Evolutionary conservation across 192 early-diverging fungal genomes (phyloP).

Genomic region (Haplosporangium gracile): DNA sequence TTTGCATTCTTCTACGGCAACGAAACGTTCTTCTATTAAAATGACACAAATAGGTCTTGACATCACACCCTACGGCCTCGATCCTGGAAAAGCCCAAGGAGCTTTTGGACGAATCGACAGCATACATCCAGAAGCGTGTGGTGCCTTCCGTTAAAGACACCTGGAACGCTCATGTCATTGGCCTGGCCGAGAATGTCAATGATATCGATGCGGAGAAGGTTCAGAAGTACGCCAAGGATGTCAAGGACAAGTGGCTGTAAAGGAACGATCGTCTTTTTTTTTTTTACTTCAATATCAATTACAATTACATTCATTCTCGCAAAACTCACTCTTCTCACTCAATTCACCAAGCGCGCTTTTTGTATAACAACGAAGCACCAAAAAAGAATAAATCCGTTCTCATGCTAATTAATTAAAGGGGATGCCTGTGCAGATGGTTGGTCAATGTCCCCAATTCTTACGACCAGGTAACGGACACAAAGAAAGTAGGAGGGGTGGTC

Average conservation of each 20-base stretch:
- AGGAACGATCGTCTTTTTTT: not conserved
- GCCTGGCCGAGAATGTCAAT: constrained; percentile 46
- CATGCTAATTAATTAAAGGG: not conserved
- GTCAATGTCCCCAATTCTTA: too few relatives aligned
- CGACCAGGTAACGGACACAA: too few relatives aligned
- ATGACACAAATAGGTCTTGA: constrained; percentile 27
- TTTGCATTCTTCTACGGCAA: not conserved
- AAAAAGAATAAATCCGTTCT: not conserved
- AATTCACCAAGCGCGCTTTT: not conserved
- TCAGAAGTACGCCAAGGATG: constrained; percentile 53
- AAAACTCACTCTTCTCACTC: not conserved
- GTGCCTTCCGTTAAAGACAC: constrained; percentile 54
- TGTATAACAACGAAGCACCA: not conserved
- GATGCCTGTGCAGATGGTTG: too few relatives aligned
- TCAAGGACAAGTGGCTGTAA: constrained; percentile 58
- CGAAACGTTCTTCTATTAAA: not conserved
- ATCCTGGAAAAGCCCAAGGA: constrained; percentile 56
- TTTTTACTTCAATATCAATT: not conserved
- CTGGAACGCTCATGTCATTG: constrained; percentile 54
- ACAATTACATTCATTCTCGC: not conserved
- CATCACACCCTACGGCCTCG: constrained; percentile 55
- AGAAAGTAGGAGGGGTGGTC: too few relatives aligned
- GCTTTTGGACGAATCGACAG: constrained; percentile 44
- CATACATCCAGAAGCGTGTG: constrained; percentile 40
- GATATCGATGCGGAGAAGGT: constrained; percentile 52